phyloP scores from a whole-genome alignment of 2,329 filamentous ascomycete species.

The Beauveria rudraprayagi region DNA sequence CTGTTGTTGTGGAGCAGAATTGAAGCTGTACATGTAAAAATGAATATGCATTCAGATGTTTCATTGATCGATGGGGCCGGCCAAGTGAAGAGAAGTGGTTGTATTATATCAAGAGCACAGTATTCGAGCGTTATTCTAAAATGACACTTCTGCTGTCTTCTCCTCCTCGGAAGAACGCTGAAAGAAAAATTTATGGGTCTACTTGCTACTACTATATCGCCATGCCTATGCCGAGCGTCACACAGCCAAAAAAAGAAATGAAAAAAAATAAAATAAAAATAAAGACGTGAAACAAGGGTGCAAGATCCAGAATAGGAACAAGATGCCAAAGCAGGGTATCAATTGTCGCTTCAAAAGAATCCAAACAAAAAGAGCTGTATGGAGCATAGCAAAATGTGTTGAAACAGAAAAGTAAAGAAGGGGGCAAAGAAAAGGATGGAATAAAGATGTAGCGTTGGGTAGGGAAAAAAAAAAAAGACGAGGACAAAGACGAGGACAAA shows the following conservation, averaged over 20 bases:
- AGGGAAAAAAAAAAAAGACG: not conserved
- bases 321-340: constrained; percentile 8
- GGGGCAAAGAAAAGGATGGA: not conserved
- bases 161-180: too few species aligned
- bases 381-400: too few species aligned
- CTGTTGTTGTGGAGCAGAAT: not conserved
- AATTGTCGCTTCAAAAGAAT: not conserved
- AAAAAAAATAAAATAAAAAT: not conserved
- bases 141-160: not conserved
- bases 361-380: not conserved
- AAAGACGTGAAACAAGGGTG: not conserved
- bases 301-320: not conserved
- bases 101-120: not conserved
- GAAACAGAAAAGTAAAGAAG: not conserved
- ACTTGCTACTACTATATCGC: not conserved
- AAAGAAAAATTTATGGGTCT: not conserved
- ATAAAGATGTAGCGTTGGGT: not conserved
- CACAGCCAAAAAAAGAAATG: not conserved
- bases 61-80: not conserved
- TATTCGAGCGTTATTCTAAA: not conserved
- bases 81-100: not conserved
- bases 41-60: too few species aligned
- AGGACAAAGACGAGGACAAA: not conserved
- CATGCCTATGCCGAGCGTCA: not conserved
- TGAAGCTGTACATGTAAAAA: too few species aligned